Evolutionary conservation across 148 eudicot genomes (phyloP).

Genomic region (Amaranthus cruentus): DNA sequence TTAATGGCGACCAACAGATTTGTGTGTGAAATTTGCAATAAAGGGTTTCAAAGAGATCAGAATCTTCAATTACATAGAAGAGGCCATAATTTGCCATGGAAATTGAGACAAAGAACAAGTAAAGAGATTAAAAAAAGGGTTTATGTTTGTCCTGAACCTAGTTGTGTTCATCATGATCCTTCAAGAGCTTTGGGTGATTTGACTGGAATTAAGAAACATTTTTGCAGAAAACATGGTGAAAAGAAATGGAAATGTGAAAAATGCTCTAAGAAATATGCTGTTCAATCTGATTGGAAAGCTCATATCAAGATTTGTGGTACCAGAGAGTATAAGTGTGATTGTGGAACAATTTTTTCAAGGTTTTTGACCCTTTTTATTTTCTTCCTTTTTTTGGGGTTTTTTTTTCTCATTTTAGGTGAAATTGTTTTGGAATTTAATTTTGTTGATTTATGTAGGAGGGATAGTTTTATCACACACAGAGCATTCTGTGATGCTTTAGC

Average conservation of each 20-base stretch:
- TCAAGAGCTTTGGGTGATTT: slow-evolving; percentile 72
- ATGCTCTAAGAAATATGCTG: no score
- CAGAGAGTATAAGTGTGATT: no score
- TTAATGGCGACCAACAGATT: no score
- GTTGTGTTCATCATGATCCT: slow-evolving; percentile 73
- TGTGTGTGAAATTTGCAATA: no score
- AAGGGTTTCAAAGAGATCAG: slow-evolving; percentile 69
- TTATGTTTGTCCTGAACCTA: slow-evolving; percentile 67
- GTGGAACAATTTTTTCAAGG: slow-evolving; percentile 36
- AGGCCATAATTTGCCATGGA: slow-evolving; percentile 90
- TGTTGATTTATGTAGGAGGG: slow-evolving; percentile 41
- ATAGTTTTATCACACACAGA: slow-evolving; percentile 83
- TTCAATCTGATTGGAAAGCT: no score
- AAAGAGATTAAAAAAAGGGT: slow-evolving; percentile 66
- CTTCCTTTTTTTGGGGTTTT: slow-evolving; percentile 1
- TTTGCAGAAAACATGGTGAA: no score
- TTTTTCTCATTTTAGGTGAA: neutral
- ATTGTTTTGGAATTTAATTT: neutral
- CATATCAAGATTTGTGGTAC: no score
- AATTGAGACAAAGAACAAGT: slow-evolving; percentile 62
- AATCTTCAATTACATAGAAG: slow-evolving; percentile 76
- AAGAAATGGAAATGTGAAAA: no score
- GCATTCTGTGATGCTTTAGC: slow-evolving; percentile 88
- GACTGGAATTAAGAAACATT: slow-evolving; percentile 77
- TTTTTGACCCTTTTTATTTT: slow-evolving; percentile 11